Evolutionary conservation across 2,329 filamentous ascomycete species (phyloP), one percentile per base, ranked within the genome.

Genomic region (Cytospora piceicola): DNA sequence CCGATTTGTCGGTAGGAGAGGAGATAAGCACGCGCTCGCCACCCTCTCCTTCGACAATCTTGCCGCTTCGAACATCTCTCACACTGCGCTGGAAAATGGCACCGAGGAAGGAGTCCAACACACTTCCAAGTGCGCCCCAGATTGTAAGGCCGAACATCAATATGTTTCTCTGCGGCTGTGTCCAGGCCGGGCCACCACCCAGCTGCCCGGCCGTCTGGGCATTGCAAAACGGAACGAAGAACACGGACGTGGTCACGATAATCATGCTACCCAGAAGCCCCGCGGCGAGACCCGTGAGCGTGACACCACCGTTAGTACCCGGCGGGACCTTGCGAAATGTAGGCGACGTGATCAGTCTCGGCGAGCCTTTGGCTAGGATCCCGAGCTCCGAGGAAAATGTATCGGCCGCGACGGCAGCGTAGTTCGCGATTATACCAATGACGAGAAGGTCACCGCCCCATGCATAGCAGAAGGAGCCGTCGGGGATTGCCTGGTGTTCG

Each of bases 351-450:
- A 99, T 94, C 46, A 99, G 86, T 42, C 94, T 88, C 11, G 95
- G 95, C 54, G 86, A 81, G 29, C 84, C 84, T 66, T 83, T 86
- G 8, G 94, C 90, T 15, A 99, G 83, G 64, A 99, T 99, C 17
- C 95, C 95, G 24, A 99, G 88, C 80, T 99, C 95, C 14, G 93
- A 97, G 65, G 91, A 94, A 76, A 97, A 95, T 0, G 95, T 99
- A 76, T 99, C 95, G 58, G 94, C 92, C 24, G 93, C 88, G 12
- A 96, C 93, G 58, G 92, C 92, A 30, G 93, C 94, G 74, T 99
- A 99, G 79, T 97, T 94, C 52, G 88, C 87, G 70, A 91, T 85
- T 70, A 90, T 88, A 15, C 88, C 88, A 24, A 90, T 73, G 14
- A 89, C 79, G 4, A 90, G 79, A 6, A 90, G 75, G 72, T 90